Conservation (phyloP, 2,329 filamentous ascomycete species). For the Gnomoniopsis sp. region DNA sequence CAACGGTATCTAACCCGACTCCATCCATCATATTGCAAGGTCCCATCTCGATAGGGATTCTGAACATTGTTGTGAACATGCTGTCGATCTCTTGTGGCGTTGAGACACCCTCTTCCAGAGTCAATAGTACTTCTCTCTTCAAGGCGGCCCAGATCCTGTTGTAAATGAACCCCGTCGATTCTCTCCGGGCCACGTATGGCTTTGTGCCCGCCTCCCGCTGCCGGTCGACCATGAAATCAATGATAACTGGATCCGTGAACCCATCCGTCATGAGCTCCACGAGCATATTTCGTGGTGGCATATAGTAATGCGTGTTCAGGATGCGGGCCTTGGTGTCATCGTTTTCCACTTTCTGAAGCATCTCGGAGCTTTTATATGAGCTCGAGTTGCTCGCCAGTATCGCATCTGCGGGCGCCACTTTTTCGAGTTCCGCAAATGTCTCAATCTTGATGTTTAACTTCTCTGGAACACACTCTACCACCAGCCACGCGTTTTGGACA, state of each 20-base stretch:
- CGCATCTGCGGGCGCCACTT: constrained; percentile 37
- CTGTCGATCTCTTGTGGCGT: constrained; percentile 29
- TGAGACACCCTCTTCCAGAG: constrained; percentile 29
- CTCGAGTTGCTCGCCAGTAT: constrained; percentile 50
- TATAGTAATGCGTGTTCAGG: constrained; percentile 33
- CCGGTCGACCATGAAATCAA: constrained; percentile 27
- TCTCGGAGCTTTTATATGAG: constrained; percentile 47
- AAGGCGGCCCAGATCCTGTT: constrained; percentile 33
- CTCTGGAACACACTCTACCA: constrained; percentile 53
- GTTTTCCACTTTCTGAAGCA: constrained; percentile 38
- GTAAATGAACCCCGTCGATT: constrained; percentile 32
- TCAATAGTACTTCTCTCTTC: constrained; percentile 31
- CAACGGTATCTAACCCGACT: constrained; percentile 30
- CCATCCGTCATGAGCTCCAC: constrained; percentile 34
- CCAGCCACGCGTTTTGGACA: constrained; percentile 46
- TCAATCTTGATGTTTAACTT: constrained; percentile 44
- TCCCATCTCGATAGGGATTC: constrained; percentile 23
- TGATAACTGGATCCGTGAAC: constrained; percentile 24
- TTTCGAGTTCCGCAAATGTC: constrained; percentile 45
- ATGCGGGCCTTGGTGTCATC: constrained; percentile 31
- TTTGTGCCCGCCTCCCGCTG: constrained; percentile 26
- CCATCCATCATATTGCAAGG: constrained; percentile 32
- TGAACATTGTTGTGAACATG: constrained; percentile 11
- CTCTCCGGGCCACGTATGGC: constrained; percentile 26
- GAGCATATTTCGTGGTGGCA: constrained; percentile 29